phyloP scores from a whole-genome alignment of 108 stramenopile genomes.

The Conticribra guillardii region DNA sequence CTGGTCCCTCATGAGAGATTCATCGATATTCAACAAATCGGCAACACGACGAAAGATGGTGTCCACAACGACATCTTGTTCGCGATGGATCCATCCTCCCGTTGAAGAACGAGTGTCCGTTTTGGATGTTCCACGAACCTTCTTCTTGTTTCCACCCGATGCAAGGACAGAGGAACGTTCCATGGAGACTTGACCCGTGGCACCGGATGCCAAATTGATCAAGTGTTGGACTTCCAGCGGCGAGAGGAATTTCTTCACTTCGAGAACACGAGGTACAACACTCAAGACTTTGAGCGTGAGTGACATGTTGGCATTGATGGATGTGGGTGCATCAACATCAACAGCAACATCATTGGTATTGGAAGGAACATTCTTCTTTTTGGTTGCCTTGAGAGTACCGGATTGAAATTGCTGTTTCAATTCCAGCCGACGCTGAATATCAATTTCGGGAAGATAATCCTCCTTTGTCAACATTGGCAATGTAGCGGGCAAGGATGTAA shows the following conservation, averaged over 20 bases:
- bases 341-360: background rate
- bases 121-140: background rate
- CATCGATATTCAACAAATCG: constrained; percentile 74
- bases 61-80: constrained; percentile 68
- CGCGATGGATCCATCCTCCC: constrained; percentile 79
- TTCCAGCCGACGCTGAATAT: constrained; percentile 10
- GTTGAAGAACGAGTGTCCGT: constrained; percentile 47
- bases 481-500: constrained; percentile 23
- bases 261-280: constrained; percentile 71
- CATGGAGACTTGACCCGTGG: constrained; percentile 49
- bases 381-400: constrained; percentile 15
- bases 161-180: constrained; percentile 61
- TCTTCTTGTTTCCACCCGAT: constrained; percentile 1
- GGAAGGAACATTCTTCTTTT: too few species aligned
- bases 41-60: constrained; percentile 82
- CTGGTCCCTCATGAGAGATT: constrained; percentile 61
- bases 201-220: constrained; percentile 55
- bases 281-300: constrained; percentile 61
- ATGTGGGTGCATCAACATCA: background rate
- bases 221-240: constrained; percentile 69
- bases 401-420: constrained; percentile 31
- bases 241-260: constrained; percentile 75
- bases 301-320: constrained; percentile 17
- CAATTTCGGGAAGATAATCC: constrained; percentile 35
- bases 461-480: constrained; percentile 23